Evolutionary conservation across 805 yeast genomes (phyloP).

Genomic region (Jamesozyma piceae): DNA sequence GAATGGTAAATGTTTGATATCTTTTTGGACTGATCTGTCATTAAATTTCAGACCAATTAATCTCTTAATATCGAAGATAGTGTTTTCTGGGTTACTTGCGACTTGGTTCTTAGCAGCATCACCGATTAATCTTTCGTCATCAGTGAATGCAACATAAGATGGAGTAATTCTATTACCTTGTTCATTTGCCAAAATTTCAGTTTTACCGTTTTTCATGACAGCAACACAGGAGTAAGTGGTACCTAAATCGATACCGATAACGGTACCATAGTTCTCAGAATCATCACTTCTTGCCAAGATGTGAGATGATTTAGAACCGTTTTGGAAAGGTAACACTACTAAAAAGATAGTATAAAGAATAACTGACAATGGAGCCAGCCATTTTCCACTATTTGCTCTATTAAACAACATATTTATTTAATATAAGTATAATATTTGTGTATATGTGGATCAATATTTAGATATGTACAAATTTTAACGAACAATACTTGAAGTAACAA

Average conservation of each 20-base stretch:
- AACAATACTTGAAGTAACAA: neutral
- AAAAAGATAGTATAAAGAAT: slow-evolving; percentile 25
- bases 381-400: slow-evolving; percentile 18
- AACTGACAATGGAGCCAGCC: slow-evolving; percentile 42
- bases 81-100: slow-evolving; percentile 76
- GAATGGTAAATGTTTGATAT: slow-evolving; percentile 76
- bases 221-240: slow-evolving; percentile 97
- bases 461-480: neutral
- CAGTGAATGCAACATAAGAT: slow-evolving; percentile 86
- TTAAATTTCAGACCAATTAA: slow-evolving; percentile 75
- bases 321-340: slow-evolving; percentile 24
- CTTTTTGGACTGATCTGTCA: slow-evolving; percentile 72
- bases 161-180: slow-evolving; percentile 98
- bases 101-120: slow-evolving; percentile 97
- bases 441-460: neutral
- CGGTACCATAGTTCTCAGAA: slow-evolving; percentile 48
- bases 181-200: slow-evolving; percentile 88
- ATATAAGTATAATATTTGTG: neutral
- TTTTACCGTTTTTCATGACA: slow-evolving; percentile 72
- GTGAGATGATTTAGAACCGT: slow-evolving; percentile 22
- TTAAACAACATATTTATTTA: slow-evolving; percentile 1
- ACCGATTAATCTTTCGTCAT: slow-evolving; percentile 86
- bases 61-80: slow-evolving; percentile 86
- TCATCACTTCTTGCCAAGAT: slow-evolving; percentile 32
- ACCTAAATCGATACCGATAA: slow-evolving; percentile 93